Base-by-base conservation (phyloP, 2,329 filamentous ascomycete genomes). In the Monilinia fructigena region DNA sequence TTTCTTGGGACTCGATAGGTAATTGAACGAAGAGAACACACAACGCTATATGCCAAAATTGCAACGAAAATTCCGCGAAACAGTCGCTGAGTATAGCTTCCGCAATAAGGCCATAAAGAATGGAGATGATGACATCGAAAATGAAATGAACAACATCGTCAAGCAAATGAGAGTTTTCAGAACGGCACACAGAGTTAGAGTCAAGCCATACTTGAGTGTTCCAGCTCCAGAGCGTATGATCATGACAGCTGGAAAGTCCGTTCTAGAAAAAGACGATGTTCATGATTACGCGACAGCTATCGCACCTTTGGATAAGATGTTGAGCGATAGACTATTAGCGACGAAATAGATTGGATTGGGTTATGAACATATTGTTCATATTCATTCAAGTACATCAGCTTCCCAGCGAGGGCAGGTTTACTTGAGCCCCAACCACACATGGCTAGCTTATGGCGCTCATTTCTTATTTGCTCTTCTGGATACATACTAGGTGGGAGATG, bases 201-300 rank as follows among this genome's bases (percentile, higher is more conserved):
- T 72, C 10, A 74, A 72, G 63, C 42, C 66, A 14, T 77, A 78
- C 58, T 66, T 78, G 28, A 67, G 67, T 31, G 67, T 73, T 26
- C 74, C 75, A 10, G 75, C 76, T 8, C 75, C 76, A 16, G 76
- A 78, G 62, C 67, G 76, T 35, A 59, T 77, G 38, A 74, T 73
- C 31, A 78, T 78, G 77, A 78, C 76, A 38, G 76, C 76, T 16
- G 76, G 76, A 12, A 77, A 77, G 40, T 58, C 58, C 55, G 31
- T 67, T 7, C 31, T 67, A 3, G 67, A 68, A 28, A 63, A 48
- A 6, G 59, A 12, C n/a, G n/a, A 63, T 26, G 35, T 66, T 53
- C 66, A 62, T 18, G 66, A 66, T 16, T 50, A 42, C 26, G 38
- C 55, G 38, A 31, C 38, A 26, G 63, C 52, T 7, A 62, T 67